Evolutionary conservation across 306 rosid species (phyloP).

Genomic region (Vachellia collinsii): DNA sequence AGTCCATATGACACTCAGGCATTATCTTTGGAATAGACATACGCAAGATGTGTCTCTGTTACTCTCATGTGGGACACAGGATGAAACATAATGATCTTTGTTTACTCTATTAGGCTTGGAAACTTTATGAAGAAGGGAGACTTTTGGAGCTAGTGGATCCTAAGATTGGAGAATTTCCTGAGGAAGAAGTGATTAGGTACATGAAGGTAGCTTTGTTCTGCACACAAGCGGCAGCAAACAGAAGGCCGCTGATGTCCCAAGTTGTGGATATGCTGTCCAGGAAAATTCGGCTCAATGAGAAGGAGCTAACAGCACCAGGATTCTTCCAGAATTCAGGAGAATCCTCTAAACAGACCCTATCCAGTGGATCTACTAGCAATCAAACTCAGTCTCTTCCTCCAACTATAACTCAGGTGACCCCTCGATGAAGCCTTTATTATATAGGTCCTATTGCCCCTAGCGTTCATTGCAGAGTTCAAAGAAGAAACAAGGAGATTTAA

Average conservation of each 20-base stretch:
- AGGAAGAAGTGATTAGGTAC: conserved; percentile 69
- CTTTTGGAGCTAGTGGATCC: conserved; percentile 78
- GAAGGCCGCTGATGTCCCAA: conserved; percentile 81
- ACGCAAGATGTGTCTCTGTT: neutral
- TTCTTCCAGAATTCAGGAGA: conserved; percentile 53
- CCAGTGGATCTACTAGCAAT: conserved; percentile 36
- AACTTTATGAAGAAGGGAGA: conserved; percentile 72
- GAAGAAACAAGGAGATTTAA: neutral
- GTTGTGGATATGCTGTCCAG: conserved; percentile 85
- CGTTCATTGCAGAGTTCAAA: conserved; percentile 10
- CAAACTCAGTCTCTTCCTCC: conserved; percentile 48
- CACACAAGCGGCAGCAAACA: conserved; percentile 73
- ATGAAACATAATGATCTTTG: conserved; percentile 14
- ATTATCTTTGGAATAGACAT: neutral
- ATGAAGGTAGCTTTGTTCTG: conserved; percentile 94
- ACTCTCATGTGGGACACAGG: conserved; percentile 9
- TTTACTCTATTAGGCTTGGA: conserved; percentile 73
- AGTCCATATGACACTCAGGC: neutral
- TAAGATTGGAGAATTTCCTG: conserved; percentile 60
- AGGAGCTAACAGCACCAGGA: conserved; percentile 78
- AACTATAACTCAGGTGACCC: conserved; percentile 60
- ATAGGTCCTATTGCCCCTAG: neutral
- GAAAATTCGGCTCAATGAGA: conserved; percentile 71
- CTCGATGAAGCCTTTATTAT: conserved; percentile 55
- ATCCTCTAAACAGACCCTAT: conserved; percentile 51